Base-by-base conservation (phyloP, 768 basidiomycete species). In the Tylopilus balloui region DNA sequence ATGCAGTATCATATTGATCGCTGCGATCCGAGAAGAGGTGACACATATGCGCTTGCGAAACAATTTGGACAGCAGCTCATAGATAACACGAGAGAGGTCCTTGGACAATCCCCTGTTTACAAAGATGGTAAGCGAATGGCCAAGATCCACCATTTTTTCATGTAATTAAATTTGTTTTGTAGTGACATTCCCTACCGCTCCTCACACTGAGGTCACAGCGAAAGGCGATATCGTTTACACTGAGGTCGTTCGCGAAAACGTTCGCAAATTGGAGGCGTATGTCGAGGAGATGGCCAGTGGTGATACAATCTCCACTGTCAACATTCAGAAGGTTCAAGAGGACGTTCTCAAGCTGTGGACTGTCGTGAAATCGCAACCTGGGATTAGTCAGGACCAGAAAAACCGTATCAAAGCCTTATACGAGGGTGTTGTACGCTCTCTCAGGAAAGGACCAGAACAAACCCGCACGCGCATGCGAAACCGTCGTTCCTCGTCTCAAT, bases 101-200 rank as follows among this genome's bases (percentile, higher is more conserved):
- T 96, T 24, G 83, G 78, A 14, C 78, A 84, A 52, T 78, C 91
- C n/a, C 94, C 94, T 2, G 72, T 93, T 6, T 96, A 97, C 72
- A 94, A 93, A 72, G 94, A 97, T 76, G 91, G 92, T 91, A 63
- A 56, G 86, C 73, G 3, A 15, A 42, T n/a, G 17, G 9, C 10
- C 29, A 31, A 20, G n/a, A 29, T 20, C 27, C 23, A 17, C 4
- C 45, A n/a, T 41, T 48, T 6, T 29, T 53, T 23, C n/a, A 4
- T 21, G 14, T 40, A 25, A 19, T 13, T 48, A 19, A 50, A 45
- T 31, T 10, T 40, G 40, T 43, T 23, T 50, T 44, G 3, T 40
- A 92, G 90, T 99, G 23, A 98, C 95, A 17, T 96, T 99, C 83
- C 96, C 96, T 3, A 98, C 95, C 31, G 96, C 95, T 9, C 96